A percentile compares a stretch with the other conserved stretches of the same genome.
These are phyloP conservation scores for Colletotrichum sp. DNA, from an alignment of 2,329 filamentous ascomycete genomes.

Conservation along the genomic window DNA sequence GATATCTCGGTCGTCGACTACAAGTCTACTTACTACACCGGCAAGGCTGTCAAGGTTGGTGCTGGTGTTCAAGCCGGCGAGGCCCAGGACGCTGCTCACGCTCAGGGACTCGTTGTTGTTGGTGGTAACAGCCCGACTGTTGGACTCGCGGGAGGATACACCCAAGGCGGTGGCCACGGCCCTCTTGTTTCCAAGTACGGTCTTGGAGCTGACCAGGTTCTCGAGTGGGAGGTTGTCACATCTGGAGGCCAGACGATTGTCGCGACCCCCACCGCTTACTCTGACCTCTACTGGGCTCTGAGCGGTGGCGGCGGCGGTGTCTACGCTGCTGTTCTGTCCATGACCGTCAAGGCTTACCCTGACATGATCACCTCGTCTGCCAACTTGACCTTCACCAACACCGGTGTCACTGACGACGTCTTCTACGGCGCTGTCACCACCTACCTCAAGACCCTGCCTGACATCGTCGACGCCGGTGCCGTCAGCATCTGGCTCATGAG, in stretches of 20 bases:
- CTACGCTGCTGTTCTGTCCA: constrained; percentile 54
- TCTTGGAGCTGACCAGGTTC: constrained; percentile 56
- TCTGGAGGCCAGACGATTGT: constrained; percentile 44
- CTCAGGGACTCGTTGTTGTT: constrained; percentile 44
- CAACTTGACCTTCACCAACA: constrained; percentile 42
- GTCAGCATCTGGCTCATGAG: constrained; percentile 16
- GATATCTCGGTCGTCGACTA: constrained; percentile 32
- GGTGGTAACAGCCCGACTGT: constrained; percentile 55
- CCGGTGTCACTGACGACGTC: constrained; percentile 24
- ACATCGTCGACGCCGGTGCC: constrained; percentile 13
- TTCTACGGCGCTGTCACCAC: constrained; percentile 22
- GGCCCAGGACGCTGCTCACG: constrained; percentile 40
- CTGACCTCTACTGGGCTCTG: constrained; percentile 62
- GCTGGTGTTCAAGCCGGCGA: constrained; percentile 54
- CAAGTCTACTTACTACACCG: constrained; percentile 41
- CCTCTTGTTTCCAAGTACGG: constrained; percentile 50
- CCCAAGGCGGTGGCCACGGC: constrained; percentile 60
- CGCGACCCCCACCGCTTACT: constrained; percentile 45
- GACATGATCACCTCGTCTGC: constrained; percentile 46
- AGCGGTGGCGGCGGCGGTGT: constrained; percentile 56
- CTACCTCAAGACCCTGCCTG: constrained; percentile 1
- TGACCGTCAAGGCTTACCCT: constrained; percentile 40
- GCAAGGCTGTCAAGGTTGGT: constrained; percentile 52
- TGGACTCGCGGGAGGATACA: constrained; percentile 59
- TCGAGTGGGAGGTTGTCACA: constrained; percentile 55